Percentiles rank a stretch among this genome's conserved stretches.
phyloP scores from a whole-genome alignment of 345 rosid genomes.

The Diplotaxis tenuifolia region DNA sequence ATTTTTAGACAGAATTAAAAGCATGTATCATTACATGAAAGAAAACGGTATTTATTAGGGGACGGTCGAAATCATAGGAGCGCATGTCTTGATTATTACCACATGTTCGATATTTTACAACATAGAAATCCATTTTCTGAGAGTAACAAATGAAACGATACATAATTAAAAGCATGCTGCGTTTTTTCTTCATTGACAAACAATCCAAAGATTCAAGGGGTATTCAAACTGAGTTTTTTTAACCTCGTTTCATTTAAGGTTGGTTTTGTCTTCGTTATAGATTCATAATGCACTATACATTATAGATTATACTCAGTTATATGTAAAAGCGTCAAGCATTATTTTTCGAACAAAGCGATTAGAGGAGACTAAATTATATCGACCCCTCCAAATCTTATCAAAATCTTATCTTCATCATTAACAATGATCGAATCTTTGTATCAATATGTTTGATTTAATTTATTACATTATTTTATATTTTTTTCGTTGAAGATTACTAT shows the following conservation, averaged over 20 bases:
- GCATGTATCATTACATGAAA: conserved; percentile 20
- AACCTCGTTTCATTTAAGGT: neutral
- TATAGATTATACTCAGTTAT: neutral
- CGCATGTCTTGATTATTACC: conserved; percentile 25
- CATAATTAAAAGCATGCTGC: neutral
- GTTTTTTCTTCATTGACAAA: neutral
- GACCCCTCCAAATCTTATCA: conserved; percentile 41
- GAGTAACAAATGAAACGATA: neutral
- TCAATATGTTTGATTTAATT: conserved; percentile 11
- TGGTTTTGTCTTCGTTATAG: neutral
- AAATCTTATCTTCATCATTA: conserved; percentile 34
- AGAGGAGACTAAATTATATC: conserved; percentile 23
- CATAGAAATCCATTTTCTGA: conserved; percentile 19
- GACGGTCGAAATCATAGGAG: neutral
- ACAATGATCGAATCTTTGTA: conserved; percentile 20
- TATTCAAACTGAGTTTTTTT: neutral
- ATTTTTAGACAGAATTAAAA: conserved; percentile 20
- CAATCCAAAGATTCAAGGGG: neutral
- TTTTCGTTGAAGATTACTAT: neutral
- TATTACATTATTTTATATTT: conserved; percentile 5
- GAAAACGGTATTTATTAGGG: neutral
- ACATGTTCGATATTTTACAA: conserved; percentile 34
- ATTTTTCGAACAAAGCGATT: conserved; percentile 11
- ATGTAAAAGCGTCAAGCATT: conserved; percentile 6
- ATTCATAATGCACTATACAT: neutral